Conservation (phyloP, 176 grass and related monocot species). For the Miscanthus lutarioriparius region DNA sequence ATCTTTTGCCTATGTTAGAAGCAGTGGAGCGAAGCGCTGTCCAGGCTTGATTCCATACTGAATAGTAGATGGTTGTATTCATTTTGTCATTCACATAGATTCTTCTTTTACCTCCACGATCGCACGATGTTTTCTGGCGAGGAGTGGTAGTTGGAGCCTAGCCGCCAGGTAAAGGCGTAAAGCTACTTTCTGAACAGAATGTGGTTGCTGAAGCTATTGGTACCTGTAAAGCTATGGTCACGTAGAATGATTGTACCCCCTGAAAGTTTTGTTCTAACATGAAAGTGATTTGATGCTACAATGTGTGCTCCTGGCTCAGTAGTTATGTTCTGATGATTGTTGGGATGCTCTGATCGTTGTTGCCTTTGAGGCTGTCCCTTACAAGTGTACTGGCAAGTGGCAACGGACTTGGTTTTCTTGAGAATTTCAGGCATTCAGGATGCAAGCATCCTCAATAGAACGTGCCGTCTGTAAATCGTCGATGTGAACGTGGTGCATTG, state of each 20-base stretch:
- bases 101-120: slow-evolving; percentile 33
- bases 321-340: not conserved
- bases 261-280: slow-evolving; percentile 11
- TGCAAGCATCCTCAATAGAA: not conserved
- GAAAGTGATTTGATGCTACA: not conserved
- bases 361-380: not conserved
- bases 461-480: not conserved
- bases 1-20: slow-evolving; percentile 65
- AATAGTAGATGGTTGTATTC: slow-evolving; percentile 26
- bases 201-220: slow-evolving; percentile 19
- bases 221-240: slow-evolving; percentile 10
- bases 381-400: not conserved
- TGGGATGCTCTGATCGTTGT: not conserved
- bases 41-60: slow-evolving; percentile 42
- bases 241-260: not conserved
- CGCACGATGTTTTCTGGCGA: slow-evolving; percentile 7
- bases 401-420: not conserved
- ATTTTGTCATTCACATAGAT: slow-evolving; percentile 36
- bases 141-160: slow-evolving; percentile 27
- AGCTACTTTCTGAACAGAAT: slow-evolving; percentile 18
- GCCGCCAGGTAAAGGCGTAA: slow-evolving; percentile 18
- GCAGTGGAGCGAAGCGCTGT: slow-evolving; percentile 52
- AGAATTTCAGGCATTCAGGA: not conserved
- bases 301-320: not conserved
- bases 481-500: not conserved